These are phyloP conservation scores for Thalassiosira hispida DNA, from an alignment of 352 stramenopile genomes.

Conservation along the genomic window DNA sequence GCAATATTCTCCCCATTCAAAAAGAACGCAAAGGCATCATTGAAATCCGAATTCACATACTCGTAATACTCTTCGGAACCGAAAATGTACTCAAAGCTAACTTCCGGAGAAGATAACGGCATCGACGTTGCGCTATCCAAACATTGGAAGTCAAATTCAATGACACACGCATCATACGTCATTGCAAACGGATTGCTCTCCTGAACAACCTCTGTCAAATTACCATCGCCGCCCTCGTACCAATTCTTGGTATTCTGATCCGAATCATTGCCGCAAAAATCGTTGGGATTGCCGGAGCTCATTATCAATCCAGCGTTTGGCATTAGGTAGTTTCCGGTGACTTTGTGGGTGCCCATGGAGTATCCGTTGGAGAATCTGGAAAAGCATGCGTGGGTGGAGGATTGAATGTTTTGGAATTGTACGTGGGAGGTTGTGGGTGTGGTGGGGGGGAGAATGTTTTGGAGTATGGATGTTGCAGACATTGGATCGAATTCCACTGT, in stretches of 20 bases:
- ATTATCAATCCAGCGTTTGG: slow-evolving; percentile 25
- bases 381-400: slow-evolving; percentile 24
- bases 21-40: slow-evolving; percentile 44
- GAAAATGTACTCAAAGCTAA: slow-evolving; percentile 45
- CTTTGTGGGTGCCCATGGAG: background rate
- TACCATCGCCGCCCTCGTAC: background rate
- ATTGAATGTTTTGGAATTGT: slow-evolving; percentile 27
- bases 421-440: no score
- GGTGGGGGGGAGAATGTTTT: no score
- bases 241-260: slow-evolving; percentile 12
- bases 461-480: no score
- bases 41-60: slow-evolving; percentile 31
- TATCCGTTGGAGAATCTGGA: slow-evolving; percentile 17
- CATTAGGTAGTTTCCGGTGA: slow-evolving; percentile 15
- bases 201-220: slow-evolving; percentile 3
- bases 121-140: background rate
- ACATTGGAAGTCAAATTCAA: slow-evolving; percentile 45
- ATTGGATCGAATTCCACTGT: no score
- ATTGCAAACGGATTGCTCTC: background rate
- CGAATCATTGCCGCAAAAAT: slow-evolving; percentile 26
- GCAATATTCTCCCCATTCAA: slow-evolving; percentile 50
- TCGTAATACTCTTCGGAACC: slow-evolving; percentile 50
- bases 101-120: no score
- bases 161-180: slow-evolving; percentile 30
- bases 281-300: slow-evolving; percentile 10